These are phyloP conservation scores for Salvia rosmarinus DNA, from an alignment of 257 asterid genomes.

Conservation along the genomic window DNA sequence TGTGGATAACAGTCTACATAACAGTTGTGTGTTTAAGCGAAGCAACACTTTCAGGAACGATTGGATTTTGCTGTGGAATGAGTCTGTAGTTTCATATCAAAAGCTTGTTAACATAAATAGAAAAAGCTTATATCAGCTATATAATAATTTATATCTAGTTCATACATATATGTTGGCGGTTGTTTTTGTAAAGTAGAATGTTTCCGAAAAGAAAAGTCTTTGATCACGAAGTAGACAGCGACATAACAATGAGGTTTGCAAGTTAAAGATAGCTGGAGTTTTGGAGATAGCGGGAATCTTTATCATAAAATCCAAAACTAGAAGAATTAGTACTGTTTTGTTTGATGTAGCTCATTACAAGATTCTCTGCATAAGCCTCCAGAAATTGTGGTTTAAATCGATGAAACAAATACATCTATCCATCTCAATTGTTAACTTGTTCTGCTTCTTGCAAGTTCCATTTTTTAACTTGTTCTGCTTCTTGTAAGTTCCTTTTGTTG, in stretches of 20 bases:
- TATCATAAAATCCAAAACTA: neutral
- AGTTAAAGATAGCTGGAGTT: neutral
- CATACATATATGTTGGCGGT: neutral
- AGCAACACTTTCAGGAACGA: too few species aligned
- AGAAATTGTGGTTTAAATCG: neutral
- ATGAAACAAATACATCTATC: neutral
- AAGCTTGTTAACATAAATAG: too few species aligned
- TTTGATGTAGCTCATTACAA: constrained; percentile 7
- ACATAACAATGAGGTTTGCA: neutral
- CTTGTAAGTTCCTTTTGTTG: too few species aligned
- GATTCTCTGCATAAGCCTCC: constrained; percentile 19
- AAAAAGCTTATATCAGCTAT: too few species aligned
- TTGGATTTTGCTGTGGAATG: too few species aligned
- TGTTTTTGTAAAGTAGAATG: neutral
- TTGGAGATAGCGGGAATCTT: neutral
- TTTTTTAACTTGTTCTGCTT: neutral
- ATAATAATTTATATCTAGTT: neutral
- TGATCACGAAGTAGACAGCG: neutral
- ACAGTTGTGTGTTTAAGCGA: too few species aligned
- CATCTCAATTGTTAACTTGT: neutral
- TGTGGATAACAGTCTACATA: too few species aligned
- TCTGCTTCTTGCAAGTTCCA: neutral
- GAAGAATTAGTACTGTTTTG: neutral
- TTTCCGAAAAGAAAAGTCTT: neutral
- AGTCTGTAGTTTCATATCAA: too few species aligned